A percentile compares a stretch with the other conserved stretches of the same genome.
Conservation (phyloP, 1,284 basidiomycete species). For the Cryptococcus depauperatus region DNA sequence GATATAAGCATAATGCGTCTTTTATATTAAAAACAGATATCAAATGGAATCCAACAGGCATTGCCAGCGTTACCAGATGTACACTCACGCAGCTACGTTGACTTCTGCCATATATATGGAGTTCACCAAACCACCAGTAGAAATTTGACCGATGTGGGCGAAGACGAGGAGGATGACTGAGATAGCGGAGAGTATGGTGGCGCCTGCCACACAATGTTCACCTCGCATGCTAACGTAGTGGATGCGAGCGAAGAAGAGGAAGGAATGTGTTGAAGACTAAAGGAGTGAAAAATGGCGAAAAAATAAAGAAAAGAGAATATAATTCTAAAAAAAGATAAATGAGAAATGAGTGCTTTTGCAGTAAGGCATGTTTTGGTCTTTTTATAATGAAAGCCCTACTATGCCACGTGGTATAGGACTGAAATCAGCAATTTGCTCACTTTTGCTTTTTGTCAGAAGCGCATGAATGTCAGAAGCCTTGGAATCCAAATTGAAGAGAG, state of each 20-base stretch:
- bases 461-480: too few relatives aligned
- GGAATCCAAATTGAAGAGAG: too few relatives aligned
- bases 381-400: too few relatives aligned
- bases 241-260: background rate
- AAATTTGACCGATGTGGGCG: constrained; percentile 40
- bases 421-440: too few relatives aligned
- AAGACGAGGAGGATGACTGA: constrained; percentile 41
- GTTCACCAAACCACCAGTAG: constrained; percentile 24
- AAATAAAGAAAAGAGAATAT: background rate
- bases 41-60: too few relatives aligned
- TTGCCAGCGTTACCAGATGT: background rate
- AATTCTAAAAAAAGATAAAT: background rate
- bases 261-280: background rate
- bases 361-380: too few relatives aligned
- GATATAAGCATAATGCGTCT: background rate
- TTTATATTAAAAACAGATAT: background rate
- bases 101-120: constrained; percentile 38
- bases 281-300: background rate
- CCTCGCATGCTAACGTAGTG: constrained; percentile 27
- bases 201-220: constrained; percentile 42
- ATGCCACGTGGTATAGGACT: too few relatives aligned
- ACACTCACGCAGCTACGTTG: constrained; percentile 36
- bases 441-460: too few relatives aligned
- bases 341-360: too few relatives aligned
- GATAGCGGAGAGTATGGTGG: constrained; percentile 32